A percentile compares a stretch with the other conserved stretches of the same genome.
These are phyloP conservation scores for Hordeum marinum DNA, from an alignment of 176 grass and related monocot genomes.

Conservation along the genomic window DNA sequence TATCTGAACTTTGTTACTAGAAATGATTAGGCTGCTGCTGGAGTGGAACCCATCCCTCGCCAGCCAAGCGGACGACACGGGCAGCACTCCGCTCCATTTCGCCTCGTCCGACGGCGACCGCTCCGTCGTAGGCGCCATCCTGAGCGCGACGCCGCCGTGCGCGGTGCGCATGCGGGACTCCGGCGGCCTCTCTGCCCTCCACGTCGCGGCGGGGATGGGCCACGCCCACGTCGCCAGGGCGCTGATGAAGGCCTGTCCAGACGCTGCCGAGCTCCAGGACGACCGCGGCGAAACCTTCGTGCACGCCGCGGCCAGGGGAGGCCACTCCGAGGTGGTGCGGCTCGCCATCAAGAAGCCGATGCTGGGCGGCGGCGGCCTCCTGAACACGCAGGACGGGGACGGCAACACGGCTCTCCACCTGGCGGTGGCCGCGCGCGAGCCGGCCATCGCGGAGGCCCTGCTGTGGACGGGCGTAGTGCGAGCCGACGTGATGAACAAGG, in stretches of 20 bases:
- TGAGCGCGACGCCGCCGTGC: not conserved
- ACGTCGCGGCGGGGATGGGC: slow-evolving; percentile 27
- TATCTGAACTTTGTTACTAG: not conserved
- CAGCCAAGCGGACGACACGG: not conserved
- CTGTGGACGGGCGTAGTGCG: not conserved
- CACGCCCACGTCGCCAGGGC: not conserved
- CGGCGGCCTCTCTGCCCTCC: not conserved
- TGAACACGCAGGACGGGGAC: slow-evolving; percentile 3
- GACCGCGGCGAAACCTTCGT: not conserved
- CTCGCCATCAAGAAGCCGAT: not conserved
- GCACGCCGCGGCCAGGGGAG: slow-evolving; percentile 5
- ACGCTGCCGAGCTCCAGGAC: slow-evolving; percentile 1
- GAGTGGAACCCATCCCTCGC: not conserved
- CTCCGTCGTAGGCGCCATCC: not conserved
- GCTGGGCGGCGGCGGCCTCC: not conserved
- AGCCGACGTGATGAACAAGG: not conserved
- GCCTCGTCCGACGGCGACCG: not conserved
- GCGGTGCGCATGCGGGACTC: not conserved
- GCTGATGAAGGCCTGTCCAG: not conserved
- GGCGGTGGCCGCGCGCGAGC: not conserved
- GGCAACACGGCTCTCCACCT: slow-evolving; percentile 32
- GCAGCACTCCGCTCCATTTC: slow-evolving; percentile 18
- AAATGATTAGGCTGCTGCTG: not conserved
- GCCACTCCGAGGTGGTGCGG: not conserved
- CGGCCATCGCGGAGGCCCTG: not conserved